These are phyloP conservation scores for Clavispora carvajalis DNA, from an alignment of 805 yeast genomes.

Conservation along the genomic window DNA sequence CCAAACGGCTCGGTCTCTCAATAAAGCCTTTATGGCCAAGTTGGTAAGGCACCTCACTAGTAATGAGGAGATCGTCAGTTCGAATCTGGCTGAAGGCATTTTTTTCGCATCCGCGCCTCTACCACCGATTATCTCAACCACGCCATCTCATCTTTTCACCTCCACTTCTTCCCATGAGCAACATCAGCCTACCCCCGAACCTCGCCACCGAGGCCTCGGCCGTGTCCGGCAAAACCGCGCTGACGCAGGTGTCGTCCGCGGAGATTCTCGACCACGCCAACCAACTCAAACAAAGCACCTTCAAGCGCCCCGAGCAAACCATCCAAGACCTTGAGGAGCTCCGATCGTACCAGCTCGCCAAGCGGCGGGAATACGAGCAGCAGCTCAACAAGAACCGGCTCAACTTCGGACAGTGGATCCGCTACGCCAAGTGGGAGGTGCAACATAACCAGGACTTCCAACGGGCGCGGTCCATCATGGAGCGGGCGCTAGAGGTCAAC, in stretches of 20 bases:
- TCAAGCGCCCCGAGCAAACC: conserved; percentile 41
- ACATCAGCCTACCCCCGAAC: conserved; percentile 11
- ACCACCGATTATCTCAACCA: background rate
- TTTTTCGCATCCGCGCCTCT: background rate
- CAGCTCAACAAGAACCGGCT: conserved; percentile 81
- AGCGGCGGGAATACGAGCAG: conserved; percentile 77
- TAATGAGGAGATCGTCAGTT: conserved; percentile 18
- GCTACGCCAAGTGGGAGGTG: conserved; percentile 85
- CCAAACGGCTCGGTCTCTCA: background rate
- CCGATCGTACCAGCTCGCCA: conserved; percentile 66
- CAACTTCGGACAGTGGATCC: conserved; percentile 82
- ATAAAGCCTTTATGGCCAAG: conserved; percentile 11
- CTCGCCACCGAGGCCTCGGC: conserved; percentile 4
- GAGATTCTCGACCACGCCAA: conserved; percentile 60
- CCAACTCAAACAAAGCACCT: conserved; percentile 37
- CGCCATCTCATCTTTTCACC: background rate
- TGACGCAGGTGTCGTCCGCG: conserved; percentile 58
- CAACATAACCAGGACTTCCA: conserved; percentile 67
- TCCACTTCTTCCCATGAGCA: background rate
- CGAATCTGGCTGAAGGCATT: conserved; percentile 14
- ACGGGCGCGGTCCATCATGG: conserved; percentile 83
- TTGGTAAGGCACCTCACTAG: conserved; percentile 33
- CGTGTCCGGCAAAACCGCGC: conserved; percentile 23
- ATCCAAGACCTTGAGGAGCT: conserved; percentile 77
- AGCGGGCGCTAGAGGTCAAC: conserved; percentile 77